Evolutionary conservation across 1,284 basidiomycete genomes (phyloP), one percentile per base, ranked within the genome.

Genomic region (Cystobasidium slooffiae): DNA sequence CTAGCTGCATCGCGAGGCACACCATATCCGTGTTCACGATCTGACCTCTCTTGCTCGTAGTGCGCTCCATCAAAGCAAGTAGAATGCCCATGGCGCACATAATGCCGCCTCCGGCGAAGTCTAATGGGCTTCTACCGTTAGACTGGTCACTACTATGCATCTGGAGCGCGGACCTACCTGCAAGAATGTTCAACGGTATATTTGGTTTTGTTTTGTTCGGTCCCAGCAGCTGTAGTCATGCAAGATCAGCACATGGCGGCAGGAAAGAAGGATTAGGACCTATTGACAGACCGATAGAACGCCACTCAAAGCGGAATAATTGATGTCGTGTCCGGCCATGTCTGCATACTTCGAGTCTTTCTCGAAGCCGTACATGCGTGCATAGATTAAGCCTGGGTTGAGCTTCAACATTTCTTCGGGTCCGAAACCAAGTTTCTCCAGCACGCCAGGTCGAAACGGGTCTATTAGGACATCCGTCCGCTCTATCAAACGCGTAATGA

Each of bases 251-350:
- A 37, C 20, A 6, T 9, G 18, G 9, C 22, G 7, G 12, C 43
- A 18, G 24, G 53, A 18, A 24, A 7, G 52, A 18, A 22, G 37
- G 9, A 70, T 37, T 49, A 56, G 47, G 53, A 55, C 16, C 39
- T 14, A 20, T 20, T 51, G 0, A 81, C 87, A 76, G 78, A 90
- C 90, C n/a, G 88, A 88, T 10, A 93, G 84, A 6, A 90, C 85
- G 0, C 92, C 92, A 75, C 89, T 91, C 39, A 91, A 84, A 9
- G 92, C 91, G n/a, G 93, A 85, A 80, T 93, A 94, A 80, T 93
- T 93, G 77, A 93, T 87, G 80, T 94, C 92, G 80, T 93, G 92
- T 24, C 82, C 82, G 0, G 83, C 83, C 81, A 82, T 82, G 62
- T 80, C 68, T 56, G 75, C 49, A 56, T 78, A 80, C 3, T 74